Base-by-base conservation (phyloP, 352 stramenopile genomes). In the Phytopythium helicoides region DNA sequence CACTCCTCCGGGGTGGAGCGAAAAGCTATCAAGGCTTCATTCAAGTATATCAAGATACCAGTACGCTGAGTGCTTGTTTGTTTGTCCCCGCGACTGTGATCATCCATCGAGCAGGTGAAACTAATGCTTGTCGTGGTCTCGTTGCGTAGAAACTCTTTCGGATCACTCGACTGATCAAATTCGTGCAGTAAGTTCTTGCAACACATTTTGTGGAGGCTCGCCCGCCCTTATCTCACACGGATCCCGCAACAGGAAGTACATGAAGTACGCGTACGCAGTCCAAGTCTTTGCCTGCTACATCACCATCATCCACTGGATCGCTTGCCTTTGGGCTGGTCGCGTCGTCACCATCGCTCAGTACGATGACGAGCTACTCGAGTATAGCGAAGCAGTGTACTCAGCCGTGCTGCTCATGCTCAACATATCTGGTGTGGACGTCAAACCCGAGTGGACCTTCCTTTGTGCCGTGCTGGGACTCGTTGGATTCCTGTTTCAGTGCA, bases 11-110 rank as follows among this genome's bases (percentile, higher is more conserved):
- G 74, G 14, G 67, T 83, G 41, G 75, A 83, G 55, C 66, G 75
- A 35, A 82, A 83, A 44, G 75, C 75, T 1, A 76, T 86, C 58
- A 86, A 83, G 47, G 71, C 75, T 8, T 83, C 71, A 3, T 60
- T 83, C 36, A 86, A 86, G 55, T 86, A 86, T 52, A 28, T 86
- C 35, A 86, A 83, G 64, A 58, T 86, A 6, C 75, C 68, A 26
- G 75, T 86, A 64, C 39, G 65, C 6, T 33, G 28, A 33, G 5
- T 9, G 28, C 36, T 41, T n/a, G 10, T 14, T 41, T 33, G n/a
- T n/a, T n/a, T n/a, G n/a, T n/a, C n/a, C n/a, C 9, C 28, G 28
- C 9, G 9, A 33, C 5, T 33, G 28, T 33, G 28, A 9, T 33
- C 28, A 9, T 10, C 28, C n/a, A n/a, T n/a, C n/a, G n/a, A n/a